Base-by-base conservation (phyloP, 306 rosid genomes). In the Glycine soja region DNA sequence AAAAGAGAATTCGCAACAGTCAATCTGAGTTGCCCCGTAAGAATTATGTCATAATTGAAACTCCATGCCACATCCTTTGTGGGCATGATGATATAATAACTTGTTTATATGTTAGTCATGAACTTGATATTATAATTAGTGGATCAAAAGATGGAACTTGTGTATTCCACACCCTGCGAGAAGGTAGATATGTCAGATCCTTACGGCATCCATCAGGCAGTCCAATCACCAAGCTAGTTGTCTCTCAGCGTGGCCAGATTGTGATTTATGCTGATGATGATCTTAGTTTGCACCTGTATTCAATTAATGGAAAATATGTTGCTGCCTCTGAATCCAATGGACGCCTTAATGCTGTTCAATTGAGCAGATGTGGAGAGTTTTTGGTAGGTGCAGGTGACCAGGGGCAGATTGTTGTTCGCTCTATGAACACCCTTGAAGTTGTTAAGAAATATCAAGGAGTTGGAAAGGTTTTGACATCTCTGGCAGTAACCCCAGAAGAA, bases 101-200 rank as follows among this genome's bases (percentile, higher is more conserved):
- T 65, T 90, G 97, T 88, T 88, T 95, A 78, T 86, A 84, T 88
- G 91, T 93, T 57, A 95, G 96, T 7, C 87, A 85, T 52, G 99
- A 95, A 88, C 99, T 95, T 85, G 99, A 95, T 83, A 89, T 93
- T 48, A 92, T 95, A 86, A 93, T 95, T 85, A 93, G 99, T 87
- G 99, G 99, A 63, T 95, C 99, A 10, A 95, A 93, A 83, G 99
- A 95, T 86, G 97, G 99, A 82, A 95, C 99, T 72, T 93, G 97
- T 75, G 88, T 91, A 85, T 93, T 95, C 77, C 99, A 95, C 83
- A 95, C 99, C 58, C 90, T 95, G 42, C 90, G 91, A 61, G 90
- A 88, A 89, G 99, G 99, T 84, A 85, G 99, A 87, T 95, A 95
- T 87, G 87, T 95, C 59, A 89, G 99, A 88, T 95, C 99, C 74